These are phyloP conservation scores for Penicillium sp. DNA, from an alignment of 2,329 filamentous ascomycete species.

Conservation along the genomic window DNA sequence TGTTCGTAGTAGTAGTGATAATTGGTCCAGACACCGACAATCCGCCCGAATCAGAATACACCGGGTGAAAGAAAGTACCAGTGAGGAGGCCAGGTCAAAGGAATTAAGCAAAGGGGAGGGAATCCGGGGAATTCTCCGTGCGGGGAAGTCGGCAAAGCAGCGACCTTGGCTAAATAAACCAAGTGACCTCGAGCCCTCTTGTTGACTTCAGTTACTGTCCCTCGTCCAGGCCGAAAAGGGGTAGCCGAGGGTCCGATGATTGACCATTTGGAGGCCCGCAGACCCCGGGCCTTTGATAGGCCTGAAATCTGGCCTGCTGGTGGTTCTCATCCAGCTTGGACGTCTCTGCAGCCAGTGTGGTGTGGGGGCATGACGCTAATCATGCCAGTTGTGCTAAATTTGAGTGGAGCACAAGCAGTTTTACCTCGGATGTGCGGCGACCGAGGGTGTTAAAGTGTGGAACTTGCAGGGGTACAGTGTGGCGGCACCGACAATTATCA, in stretches of 20 bases:
- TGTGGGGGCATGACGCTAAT: slow-evolving; percentile 6
- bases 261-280: not conserved
- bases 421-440: slow-evolving; percentile 9
- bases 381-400: not conserved
- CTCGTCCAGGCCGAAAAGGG: not conserved
- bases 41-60: not conserved
- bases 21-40: not conserved
- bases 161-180: not conserved
- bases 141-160: slow-evolving; percentile 8
- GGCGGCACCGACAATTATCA: not conserved
- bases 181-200: not conserved
- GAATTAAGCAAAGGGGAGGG: not conserved
- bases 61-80: not conserved
- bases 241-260: slow-evolving; percentile 4
- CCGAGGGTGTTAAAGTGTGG: slow-evolving; percentile 2
- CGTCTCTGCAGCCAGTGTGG: not conserved
- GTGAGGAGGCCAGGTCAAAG: not conserved
- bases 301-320: not conserved
- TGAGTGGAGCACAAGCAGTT: not conserved
- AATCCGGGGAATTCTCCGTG: slow-evolving; percentile 5
- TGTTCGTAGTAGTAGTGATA: no score
- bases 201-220: not conserved
- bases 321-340: not conserved
- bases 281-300: slow-evolving; percentile 1
- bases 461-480: not conserved